These are phyloP conservation scores for Furcasterigmium sp. DNA, from an alignment of 2,329 filamentous ascomycete genomes.

Conservation along the genomic window DNA sequence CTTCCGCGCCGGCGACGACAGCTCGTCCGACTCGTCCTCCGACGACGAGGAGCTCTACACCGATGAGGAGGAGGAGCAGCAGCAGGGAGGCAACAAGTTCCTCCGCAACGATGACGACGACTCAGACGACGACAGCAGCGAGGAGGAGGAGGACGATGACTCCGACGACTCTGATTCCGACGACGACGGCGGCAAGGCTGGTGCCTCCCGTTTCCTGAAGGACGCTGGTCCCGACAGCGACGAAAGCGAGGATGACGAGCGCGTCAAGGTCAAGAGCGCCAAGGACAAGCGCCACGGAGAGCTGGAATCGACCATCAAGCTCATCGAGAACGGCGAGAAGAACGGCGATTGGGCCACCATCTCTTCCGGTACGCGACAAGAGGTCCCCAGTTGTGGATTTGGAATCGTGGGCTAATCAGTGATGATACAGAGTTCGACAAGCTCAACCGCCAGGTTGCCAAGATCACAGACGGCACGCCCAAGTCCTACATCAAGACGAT, in stretches of 20 bases:
- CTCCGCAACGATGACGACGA: constrained; percentile 34
- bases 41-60: constrained; percentile 95
- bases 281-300: constrained; percentile 97
- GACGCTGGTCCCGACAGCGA: constrained; percentile 65
- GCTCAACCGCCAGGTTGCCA: constrained; percentile 78
- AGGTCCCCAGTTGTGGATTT: neutral
- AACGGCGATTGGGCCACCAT: constrained; percentile 97
- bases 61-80: constrained; percentile 64
- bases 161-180: constrained; percentile 52
- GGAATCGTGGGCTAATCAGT: constrained; percentile 6
- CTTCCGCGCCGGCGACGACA: constrained; percentile 87
- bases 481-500: constrained; percentile 92
- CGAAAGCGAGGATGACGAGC: constrained; percentile 80
- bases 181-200: constrained; percentile 62
- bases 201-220: constrained; percentile 79
- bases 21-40: constrained; percentile 91
- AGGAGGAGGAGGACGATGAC: constrained; percentile 45
- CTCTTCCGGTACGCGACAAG: constrained; percentile 62
- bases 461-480: constrained; percentile 71
- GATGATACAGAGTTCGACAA: constrained; percentile 79
- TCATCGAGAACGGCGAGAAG: constrained; percentile 95
- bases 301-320: constrained; percentile 79
- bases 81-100: constrained; percentile 43
- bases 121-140: constrained; percentile 47
- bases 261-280: constrained; percentile 88